Evolutionary conservation across 352 stramenopile genomes (phyloP).

Genomic region (Achlya hypogyna): DNA sequence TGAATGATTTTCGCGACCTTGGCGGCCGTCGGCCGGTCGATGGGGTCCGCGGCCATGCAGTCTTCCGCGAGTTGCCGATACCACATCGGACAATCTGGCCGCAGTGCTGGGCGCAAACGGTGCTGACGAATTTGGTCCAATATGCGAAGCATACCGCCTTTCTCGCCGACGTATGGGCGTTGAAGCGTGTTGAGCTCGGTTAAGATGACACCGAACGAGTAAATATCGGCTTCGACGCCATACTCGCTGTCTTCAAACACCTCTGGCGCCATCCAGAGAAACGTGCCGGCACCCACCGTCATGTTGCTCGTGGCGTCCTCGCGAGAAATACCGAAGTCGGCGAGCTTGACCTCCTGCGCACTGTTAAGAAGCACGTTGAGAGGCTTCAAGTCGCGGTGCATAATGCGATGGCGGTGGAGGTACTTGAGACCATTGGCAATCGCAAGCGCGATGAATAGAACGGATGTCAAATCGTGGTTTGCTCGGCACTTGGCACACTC

Average conservation of each 20-base stretch:
- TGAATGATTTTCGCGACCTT: background rate
- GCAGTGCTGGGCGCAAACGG: background rate
- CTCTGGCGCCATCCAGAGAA: slow-evolving; percentile 44
- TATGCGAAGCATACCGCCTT: slow-evolving; percentile 24
- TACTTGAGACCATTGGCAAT: slow-evolving; percentile 57
- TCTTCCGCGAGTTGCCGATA: background rate
- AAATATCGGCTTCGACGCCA: slow-evolving; percentile 43
- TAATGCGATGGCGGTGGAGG: slow-evolving; percentile 72
- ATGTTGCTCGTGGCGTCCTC: slow-evolving; percentile 48
- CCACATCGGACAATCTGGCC: background rate
- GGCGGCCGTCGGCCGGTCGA: background rate
- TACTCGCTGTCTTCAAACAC: slow-evolving; percentile 50
- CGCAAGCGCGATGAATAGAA: slow-evolving; percentile 54
- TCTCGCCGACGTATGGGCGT: background rate
- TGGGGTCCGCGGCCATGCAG: background rate
- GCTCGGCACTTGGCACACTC: slow-evolving; percentile 35
- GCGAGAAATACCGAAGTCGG: slow-evolving; percentile 57
- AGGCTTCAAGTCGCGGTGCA: slow-evolving; percentile 57
- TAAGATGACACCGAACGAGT: slow-evolving; percentile 61
- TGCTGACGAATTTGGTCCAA: background rate
- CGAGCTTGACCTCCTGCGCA: slow-evolving; percentile 46
- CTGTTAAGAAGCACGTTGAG: slow-evolving; percentile 60
- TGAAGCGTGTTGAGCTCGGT: slow-evolving; percentile 46
- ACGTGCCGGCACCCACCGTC: slow-evolving; percentile 44
- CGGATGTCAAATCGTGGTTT: slow-evolving; percentile 39